Conservation (phyloP, 768 basidiomycete species). For the Xerocomellus amylosporus region DNA sequence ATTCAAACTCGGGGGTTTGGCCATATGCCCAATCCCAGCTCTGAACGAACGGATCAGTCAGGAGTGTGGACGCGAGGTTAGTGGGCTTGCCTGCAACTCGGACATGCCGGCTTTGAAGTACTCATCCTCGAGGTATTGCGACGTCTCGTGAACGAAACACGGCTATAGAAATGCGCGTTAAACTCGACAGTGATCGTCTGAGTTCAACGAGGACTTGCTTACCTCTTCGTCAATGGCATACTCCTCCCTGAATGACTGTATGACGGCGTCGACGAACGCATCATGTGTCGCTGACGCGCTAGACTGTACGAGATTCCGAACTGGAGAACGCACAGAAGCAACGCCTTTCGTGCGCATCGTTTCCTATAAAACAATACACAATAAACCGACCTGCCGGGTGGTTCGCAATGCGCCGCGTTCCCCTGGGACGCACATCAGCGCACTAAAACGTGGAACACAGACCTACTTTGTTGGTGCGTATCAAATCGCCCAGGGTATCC, state of each 20-base stretch:
- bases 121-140: conserved; percentile 43
- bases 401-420: background rate
- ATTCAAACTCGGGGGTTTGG: conserved; percentile 91
- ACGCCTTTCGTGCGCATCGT: conserved; percentile 84
- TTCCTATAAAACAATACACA: conserved; percentile 43
- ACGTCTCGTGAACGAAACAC: conserved; percentile 44
- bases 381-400: background rate
- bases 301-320: conserved; percentile 72
- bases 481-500: conserved; percentile 64
- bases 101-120: conserved; percentile 68
- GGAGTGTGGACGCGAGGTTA: background rate
- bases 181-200: background rate
- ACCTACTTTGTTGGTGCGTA: conserved; percentile 64
- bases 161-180: conserved; percentile 32
- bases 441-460: background rate
- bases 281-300: conserved; percentile 57
- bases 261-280: conserved; percentile 65
- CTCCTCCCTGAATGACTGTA: conserved; percentile 60
- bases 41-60: conserved; percentile 38
- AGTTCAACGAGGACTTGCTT: background rate
- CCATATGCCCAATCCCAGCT: conserved; percentile 94
- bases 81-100: conserved; percentile 62
- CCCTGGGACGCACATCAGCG: background rate
- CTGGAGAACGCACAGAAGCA: conserved; percentile 88
- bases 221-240: conserved; percentile 45